Evolutionary conservation across 2,329 filamentous ascomycete species (phyloP).

Genomic region (Sporothrix phasma): DNA sequence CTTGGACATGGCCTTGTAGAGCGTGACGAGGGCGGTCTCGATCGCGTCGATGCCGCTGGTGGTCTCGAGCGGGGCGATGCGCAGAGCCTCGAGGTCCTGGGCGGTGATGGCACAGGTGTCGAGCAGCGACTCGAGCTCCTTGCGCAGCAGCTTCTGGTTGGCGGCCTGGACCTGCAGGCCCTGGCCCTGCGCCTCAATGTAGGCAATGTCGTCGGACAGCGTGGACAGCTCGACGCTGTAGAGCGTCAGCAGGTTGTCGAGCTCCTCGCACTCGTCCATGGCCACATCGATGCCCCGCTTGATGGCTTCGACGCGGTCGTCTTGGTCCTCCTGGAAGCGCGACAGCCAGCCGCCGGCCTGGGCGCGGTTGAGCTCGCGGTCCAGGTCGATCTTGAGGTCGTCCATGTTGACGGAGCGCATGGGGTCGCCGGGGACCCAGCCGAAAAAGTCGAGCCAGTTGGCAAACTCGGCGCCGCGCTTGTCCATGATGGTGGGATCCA

Average conservation of each 20-base stretch:
- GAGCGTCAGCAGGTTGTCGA: slow-evolving; percentile 86
- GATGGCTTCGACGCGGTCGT: slow-evolving; percentile 80
- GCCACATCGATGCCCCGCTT: slow-evolving; percentile 77
- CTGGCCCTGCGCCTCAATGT: slow-evolving; percentile 94
- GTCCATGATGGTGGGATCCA: slow-evolving; percentile 68
- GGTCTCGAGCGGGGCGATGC: slow-evolving; percentile 62
- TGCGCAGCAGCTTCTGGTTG: slow-evolving; percentile 88
- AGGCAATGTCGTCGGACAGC: slow-evolving; percentile 88
- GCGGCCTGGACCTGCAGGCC: slow-evolving; percentile 94
- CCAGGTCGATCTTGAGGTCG: slow-evolving; percentile 70
- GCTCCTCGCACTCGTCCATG: slow-evolving; percentile 91
- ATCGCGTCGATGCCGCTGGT: slow-evolving; percentile 63
- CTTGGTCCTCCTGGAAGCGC: slow-evolving; percentile 73
- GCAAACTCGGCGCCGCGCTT: slow-evolving; percentile 72
- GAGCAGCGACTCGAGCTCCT: slow-evolving; percentile 79
- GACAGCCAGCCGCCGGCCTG: slow-evolving; percentile 90
- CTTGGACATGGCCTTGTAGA: slow-evolving; percentile 88
- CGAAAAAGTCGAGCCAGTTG: slow-evolving; percentile 72
- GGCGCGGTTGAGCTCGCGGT: slow-evolving; percentile 78
- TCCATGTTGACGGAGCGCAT: slow-evolving; percentile 68
- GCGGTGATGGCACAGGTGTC: slow-evolving; percentile 82
- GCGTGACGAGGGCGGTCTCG: slow-evolving; percentile 63
- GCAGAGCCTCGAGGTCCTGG: slow-evolving; percentile 63
- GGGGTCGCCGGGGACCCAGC: slow-evolving; percentile 70
- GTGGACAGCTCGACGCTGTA: slow-evolving; percentile 96